Conservation (phyloP, 306 rosid genomes). For the Argentina anserina region DNA sequence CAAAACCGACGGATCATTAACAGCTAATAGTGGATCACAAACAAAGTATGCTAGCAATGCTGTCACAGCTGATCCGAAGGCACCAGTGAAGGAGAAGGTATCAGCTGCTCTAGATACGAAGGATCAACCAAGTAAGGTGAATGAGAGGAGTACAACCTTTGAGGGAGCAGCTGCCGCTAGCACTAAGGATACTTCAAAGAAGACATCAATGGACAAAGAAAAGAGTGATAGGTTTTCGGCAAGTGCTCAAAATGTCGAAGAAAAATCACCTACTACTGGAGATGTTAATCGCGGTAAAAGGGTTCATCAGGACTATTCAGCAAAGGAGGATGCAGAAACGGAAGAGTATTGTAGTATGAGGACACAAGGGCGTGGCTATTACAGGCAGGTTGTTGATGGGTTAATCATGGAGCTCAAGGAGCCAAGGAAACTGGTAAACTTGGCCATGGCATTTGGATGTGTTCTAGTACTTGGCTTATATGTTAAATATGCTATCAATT, state of each 20-base stretch:
- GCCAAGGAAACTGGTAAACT: conserved; percentile 29
- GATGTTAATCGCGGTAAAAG: neutral
- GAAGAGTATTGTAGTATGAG: neutral
- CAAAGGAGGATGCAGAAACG: neutral
- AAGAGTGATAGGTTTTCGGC: neutral
- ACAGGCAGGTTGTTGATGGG: conserved; percentile 5
- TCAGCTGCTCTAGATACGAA: neutral
- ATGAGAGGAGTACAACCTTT: neutral
- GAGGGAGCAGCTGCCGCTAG: neutral
- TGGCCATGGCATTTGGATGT: conserved; percentile 31
- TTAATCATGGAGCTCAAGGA: conserved; percentile 31
- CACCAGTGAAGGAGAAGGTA: neutral
- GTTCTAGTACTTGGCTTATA: conserved; percentile 34
- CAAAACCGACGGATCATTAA: neutral
- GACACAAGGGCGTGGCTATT: neutral
- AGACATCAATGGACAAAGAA: neutral
- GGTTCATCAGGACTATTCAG: neutral
- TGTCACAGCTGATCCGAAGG: neutral
- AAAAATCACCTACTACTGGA: neutral
- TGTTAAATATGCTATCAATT: conserved; percentile 27
- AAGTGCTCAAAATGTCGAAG: neutral
- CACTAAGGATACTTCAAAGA: neutral
- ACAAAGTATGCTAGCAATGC: neutral
- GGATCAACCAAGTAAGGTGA: neutral
- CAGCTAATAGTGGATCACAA: neutral